Evolutionary conservation across 169 alveolate genomes (phyloP).

Genomic region (Eimeria zaria): DNA sequence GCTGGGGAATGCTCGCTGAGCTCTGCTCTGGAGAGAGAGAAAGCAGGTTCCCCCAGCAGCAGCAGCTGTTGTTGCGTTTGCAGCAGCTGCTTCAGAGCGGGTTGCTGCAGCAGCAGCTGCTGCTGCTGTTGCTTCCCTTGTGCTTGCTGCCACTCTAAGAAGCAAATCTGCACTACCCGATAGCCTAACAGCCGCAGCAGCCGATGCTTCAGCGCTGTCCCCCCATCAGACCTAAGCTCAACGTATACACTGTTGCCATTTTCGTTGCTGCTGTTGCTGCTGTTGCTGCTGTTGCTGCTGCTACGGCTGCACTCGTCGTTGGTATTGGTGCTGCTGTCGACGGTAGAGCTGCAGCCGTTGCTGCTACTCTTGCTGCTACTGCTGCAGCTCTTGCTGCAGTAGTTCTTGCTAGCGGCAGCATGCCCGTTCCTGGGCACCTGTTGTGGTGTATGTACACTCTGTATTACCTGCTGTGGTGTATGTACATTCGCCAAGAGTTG

Average conservation of each 20-base stretch:
- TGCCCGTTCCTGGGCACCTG: background rate
- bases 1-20: background rate
- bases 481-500: no score
- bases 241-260: background rate
- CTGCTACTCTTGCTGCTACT: background rate
- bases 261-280: conserved; percentile 28
- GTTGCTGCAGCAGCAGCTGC: conserved; percentile 42
- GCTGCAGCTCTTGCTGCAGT: background rate
- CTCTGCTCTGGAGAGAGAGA: background rate
- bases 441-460: background rate
- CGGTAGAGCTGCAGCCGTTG: background rate
- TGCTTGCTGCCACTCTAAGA: conserved; percentile 49
- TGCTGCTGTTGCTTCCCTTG: conserved; percentile 12
- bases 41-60: background rate
- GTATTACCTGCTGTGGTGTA: no score
- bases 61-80: no score
- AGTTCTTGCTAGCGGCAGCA: background rate
- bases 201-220: conserved; percentile 62
- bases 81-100: conserved; percentile 37
- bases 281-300: background rate
- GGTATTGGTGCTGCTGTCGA: no score
- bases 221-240: conserved; percentile 35
- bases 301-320: background rate
- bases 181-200: conserved; percentile 61
- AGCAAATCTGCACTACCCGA: conserved; percentile 9